Conservation (phyloP, 768 basidiomycete species). For the Kwoniella bestiolae region DNA sequence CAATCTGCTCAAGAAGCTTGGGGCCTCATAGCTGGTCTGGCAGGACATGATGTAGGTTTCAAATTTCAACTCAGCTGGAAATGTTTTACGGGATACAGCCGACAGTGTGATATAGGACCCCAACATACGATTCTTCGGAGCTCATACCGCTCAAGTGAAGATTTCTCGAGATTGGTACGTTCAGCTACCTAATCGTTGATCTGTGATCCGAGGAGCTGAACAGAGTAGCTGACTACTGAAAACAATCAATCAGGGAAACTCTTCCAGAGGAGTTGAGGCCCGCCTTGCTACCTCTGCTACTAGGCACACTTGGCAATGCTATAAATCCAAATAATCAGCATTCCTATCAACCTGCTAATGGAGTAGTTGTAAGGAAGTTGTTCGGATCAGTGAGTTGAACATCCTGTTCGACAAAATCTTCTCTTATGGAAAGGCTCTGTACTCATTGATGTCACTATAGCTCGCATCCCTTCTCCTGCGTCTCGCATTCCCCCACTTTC, state of each 20-base stretch:
- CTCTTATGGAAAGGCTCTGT: slow-evolving; percentile 7
- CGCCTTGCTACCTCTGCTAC: slow-evolving; percentile 68
- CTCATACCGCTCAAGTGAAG: slow-evolving; percentile 92
- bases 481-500: slow-evolving; percentile 67
- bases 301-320: slow-evolving; percentile 72
- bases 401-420: not conserved
- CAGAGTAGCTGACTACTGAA: not conserved
- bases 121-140: slow-evolving; percentile 92
- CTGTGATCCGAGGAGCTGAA: not conserved
- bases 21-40: slow-evolving; percentile 52
- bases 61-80: too few species aligned
- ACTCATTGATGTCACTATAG: slow-evolving; percentile 64
- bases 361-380: slow-evolving; percentile 79
- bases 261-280: slow-evolving; percentile 69
- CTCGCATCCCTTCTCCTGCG: slow-evolving; percentile 70
- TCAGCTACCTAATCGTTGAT: too few species aligned
- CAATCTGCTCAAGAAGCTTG: slow-evolving; percentile 51
- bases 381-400: slow-evolving; percentile 75
- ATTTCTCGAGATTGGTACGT: slow-evolving; percentile 85
- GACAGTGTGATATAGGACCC: slow-evolving; percentile 67
- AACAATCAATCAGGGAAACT: slow-evolving; percentile 67
- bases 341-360: slow-evolving; percentile 65
- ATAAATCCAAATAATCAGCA: slow-evolving; percentile 39
- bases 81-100: slow-evolving; percentile 4
- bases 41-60: slow-evolving; percentile 48